Base-by-base conservation (phyloP, 805 yeast genomes). In the Barnettozyma californica region DNA sequence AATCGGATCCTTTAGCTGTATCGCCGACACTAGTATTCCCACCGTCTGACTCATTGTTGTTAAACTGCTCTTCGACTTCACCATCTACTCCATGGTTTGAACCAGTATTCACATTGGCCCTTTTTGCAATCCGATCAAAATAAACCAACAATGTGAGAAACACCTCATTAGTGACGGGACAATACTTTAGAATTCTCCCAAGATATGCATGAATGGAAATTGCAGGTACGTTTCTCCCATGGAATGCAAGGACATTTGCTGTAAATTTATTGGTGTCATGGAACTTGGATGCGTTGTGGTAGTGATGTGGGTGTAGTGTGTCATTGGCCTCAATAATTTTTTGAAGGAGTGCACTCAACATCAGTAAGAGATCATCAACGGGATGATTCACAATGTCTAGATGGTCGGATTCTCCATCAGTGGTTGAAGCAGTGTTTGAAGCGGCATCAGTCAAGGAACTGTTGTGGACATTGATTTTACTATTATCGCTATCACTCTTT, bases 121-220 rank as follows among this genome's bases (percentile, higher is more conserved):
- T 76, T 61, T 87, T 87, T 18, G 96, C 94, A 41, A 92, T 89
- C 53, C 98, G 73, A 68, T 94, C 99, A 69, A 94, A 90, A 66
- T 94, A 94, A 27, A 94, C 97, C 58, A 94, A 73, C 33, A 94
- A 69, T 35, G 96, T 84, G 43, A 94, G 70, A 66, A 91, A 94
- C 31, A 94, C 98, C 64, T 94, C 98, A 67, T 92, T 92, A 2
- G 99, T 91, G n/a, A 94, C 94, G 0, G 99, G 98, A 66, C 99
- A 94, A 68, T 94, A 94, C 67, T 92, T 92, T 64, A 92, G 78
- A 26, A 94, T 92, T 62, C 99, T 81, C 39, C 88, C 78, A 51
- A 94, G 74, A 64, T 94, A 94, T 19, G 95, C 94, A 59, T 89
- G 90, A 43, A 94, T 75, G 11, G 91, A 80, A 46, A 94, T 94